Conservation (phyloP, 768 basidiomycete species). For the Flagelloscypha sp. region DNA sequence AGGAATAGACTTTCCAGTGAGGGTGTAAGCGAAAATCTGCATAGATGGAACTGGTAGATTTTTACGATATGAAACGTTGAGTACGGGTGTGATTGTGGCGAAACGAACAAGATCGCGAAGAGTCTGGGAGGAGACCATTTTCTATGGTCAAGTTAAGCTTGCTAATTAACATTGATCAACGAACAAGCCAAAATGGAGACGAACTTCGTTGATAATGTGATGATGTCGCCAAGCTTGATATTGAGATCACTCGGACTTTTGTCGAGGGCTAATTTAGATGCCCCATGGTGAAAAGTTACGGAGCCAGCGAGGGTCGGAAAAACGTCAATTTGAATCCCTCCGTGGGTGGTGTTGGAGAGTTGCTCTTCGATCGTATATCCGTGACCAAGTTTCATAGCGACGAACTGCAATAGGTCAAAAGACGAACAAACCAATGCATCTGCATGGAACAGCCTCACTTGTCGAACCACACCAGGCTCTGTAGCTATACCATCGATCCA, state of each 20-base stretch:
- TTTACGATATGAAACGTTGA: too few species aligned
- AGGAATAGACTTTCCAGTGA: constrained; percentile 66
- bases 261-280: too few species aligned
- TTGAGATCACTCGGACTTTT: too few species aligned
- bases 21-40: constrained; percentile 23
- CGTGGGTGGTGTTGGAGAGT: not conserved
- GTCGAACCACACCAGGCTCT: not conserved
- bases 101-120: too few species aligned
- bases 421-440: not conserved
- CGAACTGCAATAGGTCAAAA: not conserved
- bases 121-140: too few species aligned
- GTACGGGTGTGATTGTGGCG: too few species aligned
- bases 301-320: not conserved
- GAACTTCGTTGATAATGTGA: too few species aligned
- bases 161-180: too few species aligned
- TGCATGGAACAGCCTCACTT: not conserved
- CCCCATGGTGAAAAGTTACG: not conserved
- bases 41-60: too few species aligned
- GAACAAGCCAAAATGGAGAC: too few species aligned
- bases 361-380: not conserved
- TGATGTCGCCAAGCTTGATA: too few species aligned
- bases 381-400: not conserved
- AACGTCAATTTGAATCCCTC: not conserved
- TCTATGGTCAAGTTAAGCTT: too few species aligned
- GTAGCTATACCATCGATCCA: not conserved